Evolutionary conservation across 805 yeast genomes (phyloP), one percentile per base, ranked within the genome.

Genomic region (Ogataea ramenticola): DNA sequence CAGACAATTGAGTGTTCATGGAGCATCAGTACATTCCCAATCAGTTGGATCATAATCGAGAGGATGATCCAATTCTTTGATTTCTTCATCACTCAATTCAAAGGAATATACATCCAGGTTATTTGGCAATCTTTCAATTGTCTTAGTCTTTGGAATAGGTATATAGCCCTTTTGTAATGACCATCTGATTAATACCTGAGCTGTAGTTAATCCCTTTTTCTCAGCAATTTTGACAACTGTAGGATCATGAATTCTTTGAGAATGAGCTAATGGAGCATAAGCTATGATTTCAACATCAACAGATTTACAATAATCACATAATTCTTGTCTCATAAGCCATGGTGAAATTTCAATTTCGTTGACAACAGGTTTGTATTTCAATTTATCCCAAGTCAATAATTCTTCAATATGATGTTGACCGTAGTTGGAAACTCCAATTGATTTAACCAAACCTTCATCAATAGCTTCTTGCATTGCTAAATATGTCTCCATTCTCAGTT

Each of bases 281-380:
- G 95, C 90, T 58, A 85, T 87, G 11, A 82, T 75, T 6, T 69
- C 64, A 35, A 89, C 74, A 38, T 70, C 78, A 45, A 80, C 62
- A 15, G 68, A 56, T 29, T 70, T 67, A 57, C 85, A 79, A 62
- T 66, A 83, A 43, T 79, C 74, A 20, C 83, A 77, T 45, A 87
- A 68, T 42, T 80, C 79, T 43, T 70, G 64, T 53, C 84, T 70
- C 65, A 82, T 86, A 54, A 82, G 68, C 90, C 93, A 86, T 19
- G 93, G 96, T 47, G 87, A 86, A 42, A 86, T 72, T 61, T 86
- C 96, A 55, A 87, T 76, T 60, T 88, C 95, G 60, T 87, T 82
- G 36, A 85, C 82, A 0, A 81, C 86, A 0, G 96, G 90, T 48
- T 71, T 70, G 48, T 74, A 56, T 47, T 62, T 72, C 48, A 77